These are phyloP conservation scores for Solanum aculeatissimum DNA, from an alignment of 305 asterid species.

Conservation along the genomic window DNA sequence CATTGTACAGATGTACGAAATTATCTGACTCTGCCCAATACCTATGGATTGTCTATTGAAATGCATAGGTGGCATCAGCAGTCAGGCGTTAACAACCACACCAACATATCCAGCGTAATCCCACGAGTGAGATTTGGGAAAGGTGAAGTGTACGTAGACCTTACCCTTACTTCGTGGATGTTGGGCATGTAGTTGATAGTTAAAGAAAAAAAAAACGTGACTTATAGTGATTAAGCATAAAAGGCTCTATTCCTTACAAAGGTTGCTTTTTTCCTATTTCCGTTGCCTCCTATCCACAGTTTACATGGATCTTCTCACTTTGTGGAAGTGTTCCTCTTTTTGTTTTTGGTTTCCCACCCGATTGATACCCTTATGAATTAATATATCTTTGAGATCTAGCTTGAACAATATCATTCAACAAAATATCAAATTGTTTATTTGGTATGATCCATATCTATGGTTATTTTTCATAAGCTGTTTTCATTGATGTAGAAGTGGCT, in stretches of 20 bases:
- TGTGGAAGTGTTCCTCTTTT: neutral
- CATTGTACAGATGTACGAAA: constrained; percentile 31
- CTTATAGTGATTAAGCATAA: neutral
- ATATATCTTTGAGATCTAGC: neutral
- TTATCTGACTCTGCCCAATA: neutral
- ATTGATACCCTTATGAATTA: neutral
- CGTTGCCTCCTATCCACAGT: neutral
- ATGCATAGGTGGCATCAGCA: neutral
- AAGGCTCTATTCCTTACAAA: neutral
- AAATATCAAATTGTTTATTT: neutral
- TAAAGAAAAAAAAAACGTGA: neutral
- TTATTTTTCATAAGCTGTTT: neutral
- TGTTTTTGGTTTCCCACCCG: neutral
- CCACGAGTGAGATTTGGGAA: neutral
- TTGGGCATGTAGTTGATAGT: neutral
- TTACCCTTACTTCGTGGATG: neutral
- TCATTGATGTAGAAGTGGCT: neutral
- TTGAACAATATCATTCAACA: neutral
- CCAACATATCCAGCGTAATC: neutral
- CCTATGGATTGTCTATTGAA: neutral
- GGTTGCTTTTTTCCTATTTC: neutral
- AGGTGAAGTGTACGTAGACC: neutral
- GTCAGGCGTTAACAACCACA: neutral
- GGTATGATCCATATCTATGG: neutral
- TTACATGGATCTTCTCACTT: neutral